Evolutionary conservation across 257 asterid species (phyloP).

Genomic region (Haberlea rhodopensis): DNA sequence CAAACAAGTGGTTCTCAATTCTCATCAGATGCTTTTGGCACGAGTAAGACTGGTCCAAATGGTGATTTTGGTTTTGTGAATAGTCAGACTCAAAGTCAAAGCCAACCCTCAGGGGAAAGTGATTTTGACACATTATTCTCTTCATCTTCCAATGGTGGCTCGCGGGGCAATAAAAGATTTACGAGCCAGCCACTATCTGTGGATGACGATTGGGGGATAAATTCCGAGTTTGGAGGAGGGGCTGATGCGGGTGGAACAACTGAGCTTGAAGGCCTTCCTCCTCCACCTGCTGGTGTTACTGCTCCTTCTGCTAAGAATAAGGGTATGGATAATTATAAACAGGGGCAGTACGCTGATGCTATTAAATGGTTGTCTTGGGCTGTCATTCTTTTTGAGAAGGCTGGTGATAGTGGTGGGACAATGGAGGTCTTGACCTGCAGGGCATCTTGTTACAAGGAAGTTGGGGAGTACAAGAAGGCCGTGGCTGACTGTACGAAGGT

Average conservation of each 20-base stretch:
- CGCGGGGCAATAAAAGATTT: slow-evolving; percentile 20
- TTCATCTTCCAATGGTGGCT: slow-evolving; percentile 19
- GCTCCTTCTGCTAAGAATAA: slow-evolving; percentile 67
- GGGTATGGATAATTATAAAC: slow-evolving; percentile 66
- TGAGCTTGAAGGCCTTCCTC: slow-evolving; percentile 94
- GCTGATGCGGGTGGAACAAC: slow-evolving; percentile 51
- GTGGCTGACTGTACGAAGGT: slow-evolving; percentile 99
- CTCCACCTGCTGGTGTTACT: slow-evolving; percentile 77
- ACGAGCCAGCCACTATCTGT: slow-evolving; percentile 37
- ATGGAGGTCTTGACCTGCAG: slow-evolving; percentile 56
- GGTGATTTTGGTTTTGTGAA: slow-evolving; percentile 47
- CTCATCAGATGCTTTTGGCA: slow-evolving; percentile 33
- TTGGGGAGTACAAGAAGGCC: slow-evolving; percentile 98
- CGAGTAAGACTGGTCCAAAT: slow-evolving; percentile 38
- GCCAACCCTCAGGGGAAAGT: slow-evolving; percentile 37
- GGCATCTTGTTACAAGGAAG: slow-evolving; percentile 96
- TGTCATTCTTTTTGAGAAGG: slow-evolving; percentile 65
- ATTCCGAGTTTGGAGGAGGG: slow-evolving; percentile 43
- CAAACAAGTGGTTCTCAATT: slow-evolving; percentile 41
- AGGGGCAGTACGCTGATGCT: slow-evolving; percentile 94
- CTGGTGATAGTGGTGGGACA: slow-evolving; percentile 43
- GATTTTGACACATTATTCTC: slow-evolving; percentile 41
- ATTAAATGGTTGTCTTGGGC: slow-evolving; percentile 86
- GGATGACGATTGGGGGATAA: slow-evolving; percentile 64
- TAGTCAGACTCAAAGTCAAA: slow-evolving; percentile 31